A percentile compares a stretch with the other conserved stretches of the same genome.
Evolutionary conservation across 371 early-diverging fungal species (phyloP).

Genomic region (Mortierella sp.): DNA sequence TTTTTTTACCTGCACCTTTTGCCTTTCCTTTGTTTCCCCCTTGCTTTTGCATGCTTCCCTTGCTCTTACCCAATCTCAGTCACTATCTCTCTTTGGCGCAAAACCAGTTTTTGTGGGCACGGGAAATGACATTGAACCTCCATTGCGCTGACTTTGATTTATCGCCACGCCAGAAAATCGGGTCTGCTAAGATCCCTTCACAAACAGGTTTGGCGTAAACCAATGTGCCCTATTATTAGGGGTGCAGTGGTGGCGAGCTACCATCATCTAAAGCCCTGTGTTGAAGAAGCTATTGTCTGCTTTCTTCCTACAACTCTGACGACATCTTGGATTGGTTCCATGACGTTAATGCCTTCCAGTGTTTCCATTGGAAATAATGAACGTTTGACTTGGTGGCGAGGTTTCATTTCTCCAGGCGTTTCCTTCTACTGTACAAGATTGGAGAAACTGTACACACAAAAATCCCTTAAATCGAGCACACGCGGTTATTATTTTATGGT

Average conservation of each 20-base stretch:
- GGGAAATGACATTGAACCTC: neutral
- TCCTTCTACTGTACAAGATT: too few species aligned
- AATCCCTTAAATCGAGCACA: too few species aligned
- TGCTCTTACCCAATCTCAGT: neutral
- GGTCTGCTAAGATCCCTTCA: neutral
- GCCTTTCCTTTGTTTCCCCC: neutral
- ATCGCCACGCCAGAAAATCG: neutral
- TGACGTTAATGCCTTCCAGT: neutral
- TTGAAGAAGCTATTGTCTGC: neutral
- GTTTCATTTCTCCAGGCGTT: too few species aligned
- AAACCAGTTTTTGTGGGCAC: conserved; percentile 9
- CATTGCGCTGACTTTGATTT: neutral
- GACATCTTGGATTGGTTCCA: neutral
- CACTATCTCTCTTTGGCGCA: neutral
- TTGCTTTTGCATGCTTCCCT: neutral
- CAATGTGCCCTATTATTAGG: neutral
- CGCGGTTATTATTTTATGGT: too few species aligned
- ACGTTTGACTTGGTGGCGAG: too few species aligned
- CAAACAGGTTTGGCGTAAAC: conserved; percentile 7
- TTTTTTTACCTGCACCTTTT: neutral
- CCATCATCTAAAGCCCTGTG: neutral
- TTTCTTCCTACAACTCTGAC: neutral
- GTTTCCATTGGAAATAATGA: neutral
- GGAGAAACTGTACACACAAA: too few species aligned
- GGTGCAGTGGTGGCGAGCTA: neutral